Base-by-base conservation (phyloP, 2,329 filamentous ascomycete species). In the Colletotrichum salicis region DNA sequence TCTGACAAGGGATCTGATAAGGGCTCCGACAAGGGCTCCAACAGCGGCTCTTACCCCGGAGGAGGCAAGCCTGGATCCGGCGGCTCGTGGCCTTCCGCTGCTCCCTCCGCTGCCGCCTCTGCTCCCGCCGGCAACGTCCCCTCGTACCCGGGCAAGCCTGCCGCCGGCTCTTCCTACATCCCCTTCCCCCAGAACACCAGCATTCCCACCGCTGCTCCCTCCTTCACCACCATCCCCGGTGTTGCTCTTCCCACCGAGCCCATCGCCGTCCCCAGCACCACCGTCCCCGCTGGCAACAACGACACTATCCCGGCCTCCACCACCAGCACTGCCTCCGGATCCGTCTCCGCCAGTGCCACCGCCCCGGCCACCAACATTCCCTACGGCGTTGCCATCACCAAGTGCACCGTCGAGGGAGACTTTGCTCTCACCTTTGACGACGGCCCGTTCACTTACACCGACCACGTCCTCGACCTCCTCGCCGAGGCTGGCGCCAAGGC, bases 371-470 rank as follows among this genome's bases (percentile, higher is more conserved):
- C 78, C 66, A 73, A 52, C 29, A 74, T 80, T 10, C 78, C 78
- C 1, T 81, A 79, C 61, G 71, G 71, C 8, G 70, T 76, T n/a
- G 84, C 83, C 58, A 79, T 82, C 64, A 74, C 64, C 64, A 74
- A 77, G 59, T 85, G 83, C 74, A 79, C 75, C 2, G 71, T 71
- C 11, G 78, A 80, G 1, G 82, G 81, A 31, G 77, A 79, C 67
- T 77, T 85, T 29, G 85, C 85, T 2, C 77, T 87, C 22, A 86
- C 84, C 1, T 86, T 84, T 73, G 86, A 87, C 72, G 85, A 87
- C 64, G 85, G 85, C 0, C 85, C 86, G 0, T 84, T 79, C 69
- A 67, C 74, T 10, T 86, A 82, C 74, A 88, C 86, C 6, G 73
- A 75, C 22, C 76, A 78, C 15, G 75, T 88, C 11, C 81, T 88